phyloP scores from a whole-genome alignment of 2,329 filamentous ascomycete species.

The Drechslerella stenobrocha region DNA sequence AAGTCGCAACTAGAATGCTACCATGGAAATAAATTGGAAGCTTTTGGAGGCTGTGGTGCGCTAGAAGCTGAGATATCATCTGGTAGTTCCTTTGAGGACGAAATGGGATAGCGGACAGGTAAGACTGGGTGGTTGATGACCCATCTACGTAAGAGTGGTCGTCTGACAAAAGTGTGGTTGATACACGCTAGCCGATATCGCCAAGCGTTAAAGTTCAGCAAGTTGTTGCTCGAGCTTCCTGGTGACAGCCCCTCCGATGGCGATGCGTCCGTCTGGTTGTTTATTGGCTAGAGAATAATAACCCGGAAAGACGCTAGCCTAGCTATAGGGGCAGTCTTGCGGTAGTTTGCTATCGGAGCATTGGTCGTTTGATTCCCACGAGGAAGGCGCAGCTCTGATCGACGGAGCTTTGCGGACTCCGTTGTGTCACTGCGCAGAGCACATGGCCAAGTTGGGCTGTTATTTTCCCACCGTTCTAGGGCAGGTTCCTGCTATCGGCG shows the following conservation, averaged over 20 bases:
- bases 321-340: background rate
- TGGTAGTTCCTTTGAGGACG: too few species aligned
- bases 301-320: slow-evolving; percentile 1
- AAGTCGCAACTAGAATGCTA: too few species aligned
- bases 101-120: too few species aligned
- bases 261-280: background rate
- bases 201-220: background rate
- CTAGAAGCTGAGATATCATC: too few species aligned
- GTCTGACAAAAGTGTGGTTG: too few species aligned
- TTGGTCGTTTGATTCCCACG: background rate
- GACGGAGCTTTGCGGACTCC: slow-evolving; percentile 4
- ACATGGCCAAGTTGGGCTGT: slow-evolving; percentile 6
- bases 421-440: slow-evolving; percentile 2
- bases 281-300: background rate
- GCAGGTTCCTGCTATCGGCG: too few species aligned
- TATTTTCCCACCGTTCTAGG: too few species aligned
- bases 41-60: too few species aligned
- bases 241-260: slow-evolving; percentile 26
- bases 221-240: slow-evolving; percentile 1
- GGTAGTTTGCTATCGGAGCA: background rate
- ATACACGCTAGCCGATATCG: too few species aligned
- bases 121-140: too few species aligned
- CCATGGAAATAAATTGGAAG: too few species aligned
- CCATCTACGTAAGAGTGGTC: too few species aligned
- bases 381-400: slow-evolving; percentile 21